phyloP scores from a whole-genome alignment of 2,329 filamentous ascomycete species.

The Trichoderma pleuroti region DNA sequence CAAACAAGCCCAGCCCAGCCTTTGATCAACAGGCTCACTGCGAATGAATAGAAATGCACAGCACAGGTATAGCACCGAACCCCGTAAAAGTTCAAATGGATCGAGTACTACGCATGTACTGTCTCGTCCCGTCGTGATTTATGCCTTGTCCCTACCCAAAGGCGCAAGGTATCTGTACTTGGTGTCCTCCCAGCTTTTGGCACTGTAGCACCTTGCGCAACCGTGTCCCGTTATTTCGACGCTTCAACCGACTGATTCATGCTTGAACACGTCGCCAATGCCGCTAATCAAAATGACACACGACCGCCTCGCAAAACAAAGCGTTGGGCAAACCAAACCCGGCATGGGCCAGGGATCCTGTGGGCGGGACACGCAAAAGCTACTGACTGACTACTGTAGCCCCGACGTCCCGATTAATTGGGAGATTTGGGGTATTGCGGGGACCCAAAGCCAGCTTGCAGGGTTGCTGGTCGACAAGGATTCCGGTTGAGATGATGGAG shows the following conservation, averaged over 20 bases:
- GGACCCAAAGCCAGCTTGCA: neutral
- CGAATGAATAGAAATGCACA: neutral
- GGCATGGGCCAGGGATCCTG: neutral
- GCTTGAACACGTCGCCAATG: constrained; percentile 7
- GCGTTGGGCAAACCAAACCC: constrained; percentile 5
- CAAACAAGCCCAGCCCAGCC: neutral
- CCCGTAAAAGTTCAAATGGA: neutral
- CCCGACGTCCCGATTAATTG: constrained; percentile 15
- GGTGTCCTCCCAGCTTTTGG: neutral
- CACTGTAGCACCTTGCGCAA: neutral
- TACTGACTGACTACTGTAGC: neutral
- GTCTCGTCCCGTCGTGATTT: neutral
- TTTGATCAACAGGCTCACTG: neutral
- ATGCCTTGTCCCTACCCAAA: neutral
- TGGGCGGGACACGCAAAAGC: neutral
- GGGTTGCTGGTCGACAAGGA: neutral
- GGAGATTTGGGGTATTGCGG: constrained; percentile 17
- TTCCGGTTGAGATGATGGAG: neutral
- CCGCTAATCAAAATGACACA: constrained; percentile 12
- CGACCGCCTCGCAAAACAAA: neutral
- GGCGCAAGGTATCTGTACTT: neutral
- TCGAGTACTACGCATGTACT: neutral
- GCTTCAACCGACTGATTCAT: neutral
- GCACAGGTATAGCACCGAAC: neutral
- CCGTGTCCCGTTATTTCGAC: neutral